Conservation (phyloP, 192 early-diverging fungal genomes). For the Backusella circina region DNA sequence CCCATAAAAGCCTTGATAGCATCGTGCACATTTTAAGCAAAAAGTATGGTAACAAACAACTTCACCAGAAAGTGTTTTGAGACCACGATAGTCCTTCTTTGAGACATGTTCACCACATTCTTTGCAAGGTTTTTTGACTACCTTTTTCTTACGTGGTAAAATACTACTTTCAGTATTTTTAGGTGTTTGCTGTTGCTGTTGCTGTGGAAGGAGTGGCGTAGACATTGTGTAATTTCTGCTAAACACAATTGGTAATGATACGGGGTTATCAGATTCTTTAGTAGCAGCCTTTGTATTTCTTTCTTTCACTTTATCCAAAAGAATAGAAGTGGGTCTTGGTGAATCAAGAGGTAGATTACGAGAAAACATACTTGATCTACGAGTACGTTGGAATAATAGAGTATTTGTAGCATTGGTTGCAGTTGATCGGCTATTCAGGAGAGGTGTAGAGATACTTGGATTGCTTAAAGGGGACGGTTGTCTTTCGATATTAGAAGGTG, state of each 20-base stretch:
- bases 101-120: constrained; percentile 8
- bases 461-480: background rate
- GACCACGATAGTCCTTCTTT: constrained; percentile 7
- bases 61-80: background rate
- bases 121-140: background rate
- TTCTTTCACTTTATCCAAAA: background rate
- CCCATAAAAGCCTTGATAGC: background rate
- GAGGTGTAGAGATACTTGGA: background rate
- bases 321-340: background rate
- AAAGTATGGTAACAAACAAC: background rate
- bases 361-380: background rate
- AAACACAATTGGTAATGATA: background rate
- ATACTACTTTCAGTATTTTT: background rate
- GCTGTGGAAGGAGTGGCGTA: background rate
- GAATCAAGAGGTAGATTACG: background rate
- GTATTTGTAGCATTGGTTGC: background rate
- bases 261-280: background rate
- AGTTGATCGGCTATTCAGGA: background rate
- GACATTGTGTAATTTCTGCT: background rate
- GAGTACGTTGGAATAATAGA: background rate
- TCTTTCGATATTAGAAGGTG: background rate
- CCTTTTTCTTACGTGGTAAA: background rate
- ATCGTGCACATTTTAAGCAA: constrained; percentile 5
- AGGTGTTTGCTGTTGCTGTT: background rate
- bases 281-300: background rate